phyloP scores from a whole-genome alignment of 805 yeast genomes.

The Kodamaea neixiangensis region DNA sequence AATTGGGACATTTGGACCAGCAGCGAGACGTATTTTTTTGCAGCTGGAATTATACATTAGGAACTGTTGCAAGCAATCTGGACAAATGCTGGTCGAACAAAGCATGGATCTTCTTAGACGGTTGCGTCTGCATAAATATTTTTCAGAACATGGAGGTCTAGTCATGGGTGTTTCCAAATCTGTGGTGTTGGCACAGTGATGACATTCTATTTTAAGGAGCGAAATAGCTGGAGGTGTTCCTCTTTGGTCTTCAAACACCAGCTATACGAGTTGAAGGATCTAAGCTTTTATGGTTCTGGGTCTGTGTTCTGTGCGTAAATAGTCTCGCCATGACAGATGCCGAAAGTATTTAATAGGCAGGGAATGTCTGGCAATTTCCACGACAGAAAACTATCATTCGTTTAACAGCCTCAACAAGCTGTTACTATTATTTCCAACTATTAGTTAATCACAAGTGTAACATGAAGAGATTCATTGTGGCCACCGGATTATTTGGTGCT shows the following conservation, averaged over 20 bases:
- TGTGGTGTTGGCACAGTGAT: background rate
- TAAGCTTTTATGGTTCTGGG: background rate
- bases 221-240: background rate
- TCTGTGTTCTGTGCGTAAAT: background rate
- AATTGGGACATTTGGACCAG: background rate
- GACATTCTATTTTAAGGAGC: constrained; percentile 1
- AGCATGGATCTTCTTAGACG: background rate
- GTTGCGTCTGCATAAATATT: background rate
- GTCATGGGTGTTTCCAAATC: background rate
- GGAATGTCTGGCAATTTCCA: background rate
- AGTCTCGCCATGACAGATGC: background rate
- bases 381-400: background rate
- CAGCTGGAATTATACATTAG: background rate
- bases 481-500: constrained; percentile 5
- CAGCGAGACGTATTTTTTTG: background rate
- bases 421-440: background rate
- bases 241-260: background rate
- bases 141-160: background rate
- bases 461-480: constrained; percentile 7
- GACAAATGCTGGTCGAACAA: background rate
- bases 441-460: background rate
- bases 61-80: background rate
- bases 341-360: background rate
- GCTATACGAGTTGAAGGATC: constrained; percentile 3
- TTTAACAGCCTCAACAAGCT: background rate